Evolutionary conservation across 495 filamentous ascomycete species (phyloP).

Genomic region (Copromyces sp.): DNA sequence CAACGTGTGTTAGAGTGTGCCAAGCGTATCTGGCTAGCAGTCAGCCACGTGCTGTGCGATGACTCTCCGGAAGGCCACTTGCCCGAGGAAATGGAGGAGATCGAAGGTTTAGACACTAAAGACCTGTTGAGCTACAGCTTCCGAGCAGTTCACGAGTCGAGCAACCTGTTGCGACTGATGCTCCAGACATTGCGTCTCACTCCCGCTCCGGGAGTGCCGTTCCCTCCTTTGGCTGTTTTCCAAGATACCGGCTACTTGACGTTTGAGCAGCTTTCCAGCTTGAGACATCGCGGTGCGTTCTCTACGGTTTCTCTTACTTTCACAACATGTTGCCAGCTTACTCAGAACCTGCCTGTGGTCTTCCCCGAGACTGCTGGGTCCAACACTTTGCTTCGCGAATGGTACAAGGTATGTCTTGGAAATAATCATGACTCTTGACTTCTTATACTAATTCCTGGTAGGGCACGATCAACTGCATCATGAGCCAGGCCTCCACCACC

Average conservation of each 20-base stretch:
- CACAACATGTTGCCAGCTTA: conserved; percentile 57
- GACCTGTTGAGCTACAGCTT: conserved; percentile 88
- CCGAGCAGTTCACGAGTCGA: conserved; percentile 84
- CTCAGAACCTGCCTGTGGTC: conserved; percentile 31
- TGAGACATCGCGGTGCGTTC: conserved; percentile 89
- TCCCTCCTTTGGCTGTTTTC: conserved; percentile 35
- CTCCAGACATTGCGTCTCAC: conserved; percentile 31
- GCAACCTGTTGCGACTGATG: conserved; percentile 48
- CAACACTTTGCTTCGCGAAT: conserved; percentile 36
- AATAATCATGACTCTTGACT: neutral
- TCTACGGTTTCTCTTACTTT: conserved; percentile 88
- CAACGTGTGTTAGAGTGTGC: conserved; percentile 47
- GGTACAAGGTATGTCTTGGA: conserved; percentile 54
- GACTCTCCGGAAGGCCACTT: conserved; percentile 87
- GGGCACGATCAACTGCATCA: conserved; percentile 54
- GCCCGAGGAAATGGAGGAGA: conserved; percentile 58
- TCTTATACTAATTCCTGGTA: conserved; percentile 18
- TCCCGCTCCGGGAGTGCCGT: conserved; percentile 22
- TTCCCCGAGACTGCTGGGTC: conserved; percentile 23
- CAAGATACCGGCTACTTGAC: conserved; percentile 53
- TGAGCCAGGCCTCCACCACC: conserved; percentile 67
- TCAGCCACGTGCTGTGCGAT: conserved; percentile 69
- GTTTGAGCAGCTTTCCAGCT: conserved; percentile 69
- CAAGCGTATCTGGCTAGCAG: conserved; percentile 58
- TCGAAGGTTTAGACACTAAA: conserved; percentile 65